Percentiles rank a stretch among this genome's conserved stretches.
phyloP scores from a whole-genome alignment of 169 alveolate genomes.

The Plasmodium vivax region DNA sequence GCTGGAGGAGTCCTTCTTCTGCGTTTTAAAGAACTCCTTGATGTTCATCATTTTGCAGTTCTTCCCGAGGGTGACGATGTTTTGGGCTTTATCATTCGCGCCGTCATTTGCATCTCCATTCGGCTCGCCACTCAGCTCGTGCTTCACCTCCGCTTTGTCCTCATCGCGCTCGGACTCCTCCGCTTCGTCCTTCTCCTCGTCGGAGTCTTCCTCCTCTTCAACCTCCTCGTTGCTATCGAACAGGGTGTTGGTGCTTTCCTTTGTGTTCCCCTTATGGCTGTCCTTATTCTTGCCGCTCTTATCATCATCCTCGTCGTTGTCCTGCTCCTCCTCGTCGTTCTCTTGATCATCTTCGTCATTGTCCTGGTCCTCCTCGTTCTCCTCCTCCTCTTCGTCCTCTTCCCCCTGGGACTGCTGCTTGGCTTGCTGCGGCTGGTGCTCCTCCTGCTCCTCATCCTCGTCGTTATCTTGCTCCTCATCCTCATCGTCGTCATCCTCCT shows the following conservation, averaged over 20 bases:
- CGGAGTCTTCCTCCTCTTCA: neutral
- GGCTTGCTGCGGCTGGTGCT: conserved; percentile 17
- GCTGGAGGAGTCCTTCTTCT: conserved; percentile 13
- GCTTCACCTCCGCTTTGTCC: conserved; percentile 7
- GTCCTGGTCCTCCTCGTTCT: neutral
- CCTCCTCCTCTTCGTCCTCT: neutral
- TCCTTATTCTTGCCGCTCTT: neutral
- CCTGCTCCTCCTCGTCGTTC: neutral
- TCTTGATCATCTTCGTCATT: neutral
- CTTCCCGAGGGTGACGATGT: neutral
- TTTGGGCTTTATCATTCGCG: neutral
- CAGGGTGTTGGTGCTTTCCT: conserved; percentile 6
- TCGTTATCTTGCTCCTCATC: conserved; percentile 8
- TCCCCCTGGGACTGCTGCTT: conserved; percentile 19
- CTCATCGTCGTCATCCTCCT: conserved; percentile 1
- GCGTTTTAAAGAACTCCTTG: conserved; percentile 51
- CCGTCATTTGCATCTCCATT: conserved; percentile 13
- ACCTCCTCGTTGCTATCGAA: conserved; percentile 7
- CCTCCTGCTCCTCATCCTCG: neutral
- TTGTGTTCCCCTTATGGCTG: neutral
- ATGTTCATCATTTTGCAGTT: conserved; percentile 60
- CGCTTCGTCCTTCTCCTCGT: neutral
- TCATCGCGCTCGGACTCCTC: neutral
- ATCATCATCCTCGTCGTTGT: neutral
- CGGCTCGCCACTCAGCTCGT: conserved; percentile 12